Evolutionary conservation across 1,139 yeast species (phyloP).

Genomic region (Ogataea hybrid): DNA sequence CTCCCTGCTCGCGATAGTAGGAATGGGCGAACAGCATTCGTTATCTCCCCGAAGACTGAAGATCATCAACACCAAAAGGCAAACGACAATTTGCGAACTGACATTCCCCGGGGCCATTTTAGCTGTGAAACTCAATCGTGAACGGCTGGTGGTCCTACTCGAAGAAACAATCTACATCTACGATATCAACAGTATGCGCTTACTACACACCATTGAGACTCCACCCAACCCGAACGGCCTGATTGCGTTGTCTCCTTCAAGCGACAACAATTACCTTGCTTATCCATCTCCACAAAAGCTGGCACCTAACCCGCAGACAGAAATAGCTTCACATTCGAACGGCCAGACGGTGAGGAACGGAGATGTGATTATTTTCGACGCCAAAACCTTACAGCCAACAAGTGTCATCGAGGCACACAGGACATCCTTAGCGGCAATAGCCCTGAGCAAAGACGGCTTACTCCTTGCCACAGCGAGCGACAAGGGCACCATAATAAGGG

Average conservation of each 20-base stretch:
- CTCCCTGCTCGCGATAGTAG: constrained; percentile 64
- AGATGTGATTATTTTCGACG: constrained; percentile 84
- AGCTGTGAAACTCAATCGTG: constrained; percentile 63
- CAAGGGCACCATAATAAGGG: constrained; percentile 89
- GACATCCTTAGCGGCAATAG: constrained; percentile 74
- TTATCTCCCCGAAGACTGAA: constrained; percentile 48
- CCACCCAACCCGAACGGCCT: constrained; percentile 38
- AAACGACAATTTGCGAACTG: constrained; percentile 66
- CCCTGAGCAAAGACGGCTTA: constrained; percentile 78
- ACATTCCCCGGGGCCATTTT: constrained; percentile 63
- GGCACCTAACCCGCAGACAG: constrained; percentile 19
- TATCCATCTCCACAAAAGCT: constrained; percentile 79
- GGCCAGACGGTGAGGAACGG: constrained; percentile 54
- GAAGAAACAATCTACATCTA: constrained; percentile 69
- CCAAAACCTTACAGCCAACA: constrained; percentile 73
- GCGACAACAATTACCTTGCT: constrained; percentile 66
- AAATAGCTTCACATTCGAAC: constrained; percentile 17
- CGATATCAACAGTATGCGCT: constrained; percentile 69
- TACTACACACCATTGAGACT: constrained; percentile 60
- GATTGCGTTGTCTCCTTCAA: constrained; percentile 62
- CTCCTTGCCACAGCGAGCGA: constrained; percentile 92
- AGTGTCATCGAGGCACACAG: constrained; percentile 94
- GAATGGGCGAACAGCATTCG: constrained; percentile 43
- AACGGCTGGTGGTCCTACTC: constrained; percentile 59
- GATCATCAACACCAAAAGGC: constrained; percentile 66